Evolutionary conservation across 2,329 filamentous ascomycete genomes (phyloP).

Genomic region (Alternaria arbusti): DNA sequence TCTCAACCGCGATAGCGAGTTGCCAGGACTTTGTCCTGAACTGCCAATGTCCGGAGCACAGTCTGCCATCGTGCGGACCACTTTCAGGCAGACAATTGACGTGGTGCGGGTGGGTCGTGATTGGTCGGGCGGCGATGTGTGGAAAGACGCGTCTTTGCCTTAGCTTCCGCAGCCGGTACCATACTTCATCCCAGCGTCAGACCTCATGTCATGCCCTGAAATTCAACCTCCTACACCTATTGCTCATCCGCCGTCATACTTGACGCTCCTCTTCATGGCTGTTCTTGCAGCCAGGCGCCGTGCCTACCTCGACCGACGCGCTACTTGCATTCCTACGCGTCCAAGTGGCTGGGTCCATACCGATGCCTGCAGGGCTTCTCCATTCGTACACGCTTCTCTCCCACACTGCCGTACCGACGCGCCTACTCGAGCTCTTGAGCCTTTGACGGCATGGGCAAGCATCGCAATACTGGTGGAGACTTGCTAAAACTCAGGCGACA

Average conservation of each 20-base stretch:
- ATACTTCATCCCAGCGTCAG: background rate
- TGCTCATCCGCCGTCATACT: background rate
- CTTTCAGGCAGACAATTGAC: slow-evolving; percentile 15
- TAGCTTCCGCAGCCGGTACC: slow-evolving; percentile 12
- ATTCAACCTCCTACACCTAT: background rate
- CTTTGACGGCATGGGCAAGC: background rate
- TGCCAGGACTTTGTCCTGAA: background rate
- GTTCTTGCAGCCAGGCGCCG: background rate
- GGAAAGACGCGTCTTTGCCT: slow-evolving; percentile 7
- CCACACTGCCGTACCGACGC: background rate
- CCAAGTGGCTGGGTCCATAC: background rate
- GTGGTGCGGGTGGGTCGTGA: slow-evolving; percentile 6
- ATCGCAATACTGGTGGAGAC: background rate
- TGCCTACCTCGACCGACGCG: background rate
- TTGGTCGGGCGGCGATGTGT: slow-evolving; percentile 8
- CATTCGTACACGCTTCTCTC: background rate
- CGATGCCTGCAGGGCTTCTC: background rate
- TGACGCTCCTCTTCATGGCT: background rate
- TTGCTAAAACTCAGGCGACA: background rate
- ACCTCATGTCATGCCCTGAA: background rate
- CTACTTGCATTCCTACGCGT: background rate
- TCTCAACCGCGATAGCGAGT: background rate
- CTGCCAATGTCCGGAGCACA: background rate
- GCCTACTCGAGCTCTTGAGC: background rate
- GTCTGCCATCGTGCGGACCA: slow-evolving; percentile 15